A percentile compares a stretch with the other conserved stretches of the same genome.
phyloP scores from a whole-genome alignment of 176 grass and related monocot species.

The Leersia perrieri region DNA sequence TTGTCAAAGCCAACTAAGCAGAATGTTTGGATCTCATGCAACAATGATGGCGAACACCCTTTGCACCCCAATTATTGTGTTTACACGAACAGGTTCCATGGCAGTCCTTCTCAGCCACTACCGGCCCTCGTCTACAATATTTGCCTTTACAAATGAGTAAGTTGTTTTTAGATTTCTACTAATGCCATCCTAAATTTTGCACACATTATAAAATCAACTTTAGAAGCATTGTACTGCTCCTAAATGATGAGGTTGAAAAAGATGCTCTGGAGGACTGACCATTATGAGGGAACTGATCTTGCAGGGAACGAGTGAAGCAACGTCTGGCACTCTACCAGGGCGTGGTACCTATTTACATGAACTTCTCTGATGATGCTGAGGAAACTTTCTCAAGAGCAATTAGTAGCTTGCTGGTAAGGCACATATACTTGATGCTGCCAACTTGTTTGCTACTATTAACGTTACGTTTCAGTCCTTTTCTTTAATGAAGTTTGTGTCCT shows the following conservation, averaged over 20 bases:
- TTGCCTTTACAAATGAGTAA: conserved; percentile 97
- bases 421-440: conserved; percentile 1
- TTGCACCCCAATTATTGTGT: conserved; percentile 79
- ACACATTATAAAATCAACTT: neutral
- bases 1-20: conserved; percentile 67
- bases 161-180: conserved; percentile 14
- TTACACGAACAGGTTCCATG: conserved; percentile 97
- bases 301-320: conserved; percentile 83
- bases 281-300: neutral
- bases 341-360: conserved; percentile 80
- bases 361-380: conserved; percentile 88
- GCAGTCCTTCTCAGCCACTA: conserved; percentile 92
- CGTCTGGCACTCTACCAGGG: conserved; percentile 88
- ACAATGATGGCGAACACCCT: conserved; percentile 91
- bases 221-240: conserved; percentile 3
- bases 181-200: neutral
- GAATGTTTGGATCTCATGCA: conserved; percentile 93
- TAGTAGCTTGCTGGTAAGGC: conserved; percentile 64
- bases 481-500: neutral
- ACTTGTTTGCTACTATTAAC: neutral
- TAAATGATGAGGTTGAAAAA: neutral
- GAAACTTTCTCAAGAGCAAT: conserved; percentile 93
- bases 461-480: neutral
- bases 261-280: conserved; percentile 8
- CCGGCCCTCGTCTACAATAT: conserved; percentile 74